Base-by-base conservation (phyloP, 176 grass and related monocot species). In the Eleusine coracana region DNA sequence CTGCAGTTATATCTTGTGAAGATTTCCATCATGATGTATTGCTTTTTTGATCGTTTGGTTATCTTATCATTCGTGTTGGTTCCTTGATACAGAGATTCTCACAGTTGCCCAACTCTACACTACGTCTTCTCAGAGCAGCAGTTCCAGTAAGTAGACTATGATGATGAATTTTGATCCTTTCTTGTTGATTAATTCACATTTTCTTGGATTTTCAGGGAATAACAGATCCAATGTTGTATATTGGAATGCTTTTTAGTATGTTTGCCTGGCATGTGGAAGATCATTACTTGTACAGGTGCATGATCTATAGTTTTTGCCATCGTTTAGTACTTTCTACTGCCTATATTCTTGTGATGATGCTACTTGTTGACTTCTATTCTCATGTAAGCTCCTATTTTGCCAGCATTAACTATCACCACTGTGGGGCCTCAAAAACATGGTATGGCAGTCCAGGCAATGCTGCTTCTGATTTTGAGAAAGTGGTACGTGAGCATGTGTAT, bases 211-310 rank as follows among this genome's bases (percentile, higher is more conserved):
- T 87, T 55, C 83, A 99, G 96, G 96, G 96, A 86, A 88, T 99
- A 74, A 99, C 96, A 55, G 96, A 99, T 86, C 96, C 93, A 69
- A 99, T 99, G 96, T 69, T 99, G 69, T 99, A 99, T 82, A 96
- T 99, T 17, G 96, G 96, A 76, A 96, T 99, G 96, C 89, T 99
- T 58, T 99, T 99, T 62, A 99, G 96, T 81, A 96, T 99, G 91
- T 99, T 99, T 90, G 91, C 96, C 39, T 99, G 96, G 96, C 96
- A 99, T 39, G 96, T 99, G 61, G 96, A 99, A 94, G 96, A 99
- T 66, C 96, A 99, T 77, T 99, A 96, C 82, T 69, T 99, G 59
- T 99, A 92, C 80, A 99, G 96, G 93, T 99, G 81, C 48, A 60
- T 71, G 70, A 65, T 62, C 80, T 54, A 45, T 82, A 68, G 18